These are phyloP conservation scores for Oryza glaberrima DNA, from an alignment of 176 grass and related monocot genomes.

Conservation along the genomic window DNA sequence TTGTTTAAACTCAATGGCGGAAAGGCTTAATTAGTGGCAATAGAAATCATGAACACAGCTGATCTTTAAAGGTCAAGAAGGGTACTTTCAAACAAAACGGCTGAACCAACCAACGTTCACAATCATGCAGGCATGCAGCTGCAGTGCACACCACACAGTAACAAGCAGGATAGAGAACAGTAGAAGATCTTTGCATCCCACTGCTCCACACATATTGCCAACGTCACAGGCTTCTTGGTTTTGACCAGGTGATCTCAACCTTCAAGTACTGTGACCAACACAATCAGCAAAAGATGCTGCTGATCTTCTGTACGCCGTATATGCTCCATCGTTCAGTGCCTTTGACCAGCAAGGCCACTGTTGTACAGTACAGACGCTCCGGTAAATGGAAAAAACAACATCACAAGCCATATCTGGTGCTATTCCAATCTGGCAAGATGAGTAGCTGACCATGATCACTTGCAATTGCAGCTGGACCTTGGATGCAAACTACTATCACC, in stretches of 20 bases:
- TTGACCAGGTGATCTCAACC: slow-evolving; percentile 46
- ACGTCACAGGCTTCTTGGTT: slow-evolving; percentile 32
- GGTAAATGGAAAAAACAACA: neutral
- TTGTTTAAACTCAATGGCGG: slow-evolving; percentile 8
- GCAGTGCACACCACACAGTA: slow-evolving; percentile 5
- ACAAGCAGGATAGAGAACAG: neutral
- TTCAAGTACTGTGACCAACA: slow-evolving; percentile 30
- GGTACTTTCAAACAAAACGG: neutral
- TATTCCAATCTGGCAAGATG: neutral
- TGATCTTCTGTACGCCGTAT: neutral
- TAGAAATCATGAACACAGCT: neutral
- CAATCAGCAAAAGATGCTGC: slow-evolving; percentile 29
- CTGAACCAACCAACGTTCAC: neutral
- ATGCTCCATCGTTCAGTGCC: neutral
- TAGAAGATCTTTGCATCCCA: slow-evolving; percentile 3
- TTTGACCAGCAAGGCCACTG: slow-evolving; percentile 39
- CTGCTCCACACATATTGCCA: slow-evolving; percentile 29
- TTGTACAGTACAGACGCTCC: neutral
- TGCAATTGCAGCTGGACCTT: neutral
- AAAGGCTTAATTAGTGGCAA: slow-evolving; percentile 22
- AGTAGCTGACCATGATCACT: neutral
- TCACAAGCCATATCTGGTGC: neutral
- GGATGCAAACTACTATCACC: too few relatives aligned
- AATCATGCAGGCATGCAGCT: neutral
- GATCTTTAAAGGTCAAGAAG: slow-evolving; percentile 16